These are phyloP conservation scores for Suillus alpinus DNA, from an alignment of 768 basidiomycete genomes.

Conservation along the genomic window DNA sequence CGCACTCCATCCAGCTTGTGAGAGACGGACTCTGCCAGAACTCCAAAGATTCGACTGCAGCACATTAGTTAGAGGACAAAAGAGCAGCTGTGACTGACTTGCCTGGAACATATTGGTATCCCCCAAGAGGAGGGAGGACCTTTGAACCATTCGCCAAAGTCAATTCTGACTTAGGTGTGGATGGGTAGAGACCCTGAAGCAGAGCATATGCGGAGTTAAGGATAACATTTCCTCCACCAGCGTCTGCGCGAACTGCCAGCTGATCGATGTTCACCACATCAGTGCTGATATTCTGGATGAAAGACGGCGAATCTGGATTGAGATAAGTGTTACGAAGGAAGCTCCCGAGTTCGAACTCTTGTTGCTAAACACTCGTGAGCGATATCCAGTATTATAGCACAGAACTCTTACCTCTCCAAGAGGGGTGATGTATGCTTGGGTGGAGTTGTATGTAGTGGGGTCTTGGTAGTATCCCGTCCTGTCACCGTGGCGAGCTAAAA, in stretches of 20 bases:
- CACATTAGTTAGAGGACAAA: not conserved
- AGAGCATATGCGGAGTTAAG: constrained; percentile 82
- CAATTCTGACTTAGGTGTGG: constrained; percentile 60
- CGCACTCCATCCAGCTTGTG: constrained; percentile 73
- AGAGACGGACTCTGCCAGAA: constrained; percentile 55
- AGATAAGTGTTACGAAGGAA: constrained; percentile 65
- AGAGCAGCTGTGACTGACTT: not conserved
- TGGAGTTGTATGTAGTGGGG: constrained; percentile 64
- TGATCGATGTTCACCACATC: constrained; percentile 68
- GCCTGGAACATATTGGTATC: constrained; percentile 81
- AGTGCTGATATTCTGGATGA: constrained; percentile 62
- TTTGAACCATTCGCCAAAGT: constrained; percentile 70
- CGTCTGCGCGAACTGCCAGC: constrained; percentile 74
- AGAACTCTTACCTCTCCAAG: constrained; percentile 56
- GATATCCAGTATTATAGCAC: not conserved
- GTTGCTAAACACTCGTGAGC: constrained; percentile 39
- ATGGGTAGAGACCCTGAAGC: constrained; percentile 83
- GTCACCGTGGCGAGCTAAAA: constrained; percentile 77
- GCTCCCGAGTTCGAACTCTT: constrained; percentile 62
- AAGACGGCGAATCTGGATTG: constrained; percentile 55
- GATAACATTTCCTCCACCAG: constrained; percentile 75
- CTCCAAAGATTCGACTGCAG: constrained; percentile 49
- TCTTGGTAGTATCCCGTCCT: constrained; percentile 67
- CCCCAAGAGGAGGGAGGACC: constrained; percentile 73
- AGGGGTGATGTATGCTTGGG: constrained; percentile 65